phyloP scores from a whole-genome alignment of 495 filamentous ascomycete species.

The Neurospora sp. region DNA sequence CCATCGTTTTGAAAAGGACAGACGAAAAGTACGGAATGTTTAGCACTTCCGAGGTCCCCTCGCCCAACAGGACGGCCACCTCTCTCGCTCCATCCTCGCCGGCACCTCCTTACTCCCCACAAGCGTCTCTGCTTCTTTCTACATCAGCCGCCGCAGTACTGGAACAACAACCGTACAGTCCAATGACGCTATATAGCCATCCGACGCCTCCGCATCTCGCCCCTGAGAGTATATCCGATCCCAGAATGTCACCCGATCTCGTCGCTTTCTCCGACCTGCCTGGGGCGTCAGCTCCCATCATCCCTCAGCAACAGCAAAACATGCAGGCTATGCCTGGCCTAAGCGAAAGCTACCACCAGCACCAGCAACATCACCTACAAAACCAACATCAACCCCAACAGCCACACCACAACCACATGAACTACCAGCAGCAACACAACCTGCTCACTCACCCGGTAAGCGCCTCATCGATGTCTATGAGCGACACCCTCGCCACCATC shows the following conservation, averaged over 20 bases:
- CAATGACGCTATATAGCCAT: slow-evolving; percentile 16
- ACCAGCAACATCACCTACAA: neutral
- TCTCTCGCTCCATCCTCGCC: slow-evolving; percentile 19
- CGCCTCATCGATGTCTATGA: slow-evolving; percentile 16
- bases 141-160: slow-evolving; percentile 4
- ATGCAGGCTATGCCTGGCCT: neutral
- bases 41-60: slow-evolving; percentile 46
- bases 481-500: slow-evolving; percentile 10
- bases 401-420: neutral
- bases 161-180: slow-evolving; percentile 16
- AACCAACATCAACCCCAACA: neutral
- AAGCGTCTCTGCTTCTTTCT: neutral
- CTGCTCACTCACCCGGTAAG: slow-evolving; percentile 5
- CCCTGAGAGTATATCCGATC: slow-evolving; percentile 4
- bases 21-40: slow-evolving; percentile 45
- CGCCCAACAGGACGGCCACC: slow-evolving; percentile 23
- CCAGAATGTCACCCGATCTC: slow-evolving; percentile 17
- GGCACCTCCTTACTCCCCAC: slow-evolving; percentile 12
- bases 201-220: slow-evolving; percentile 17
- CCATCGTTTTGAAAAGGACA: slow-evolving; percentile 55
- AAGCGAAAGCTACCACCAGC: neutral
- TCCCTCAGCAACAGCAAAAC: neutral
- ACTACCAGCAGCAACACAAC: neutral
- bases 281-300: neutral
- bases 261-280: slow-evolving; percentile 9